These are phyloP conservation scores for Rutstroemia sydowiana DNA, from an alignment of 2,329 filamentous ascomycete species.

Conservation along the genomic window DNA sequence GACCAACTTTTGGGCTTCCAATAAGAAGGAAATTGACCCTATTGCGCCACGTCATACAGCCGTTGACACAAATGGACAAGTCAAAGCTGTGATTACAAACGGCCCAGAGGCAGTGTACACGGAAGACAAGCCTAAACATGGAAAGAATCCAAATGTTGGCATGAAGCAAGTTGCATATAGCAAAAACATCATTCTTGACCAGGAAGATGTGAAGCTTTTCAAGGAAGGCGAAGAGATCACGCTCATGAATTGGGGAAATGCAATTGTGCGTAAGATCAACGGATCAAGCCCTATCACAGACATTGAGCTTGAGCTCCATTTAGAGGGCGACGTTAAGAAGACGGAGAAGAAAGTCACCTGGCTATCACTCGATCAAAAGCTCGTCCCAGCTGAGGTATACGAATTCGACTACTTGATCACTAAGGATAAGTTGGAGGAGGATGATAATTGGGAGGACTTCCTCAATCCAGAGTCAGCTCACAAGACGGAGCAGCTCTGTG, in stretches of 20 bases:
- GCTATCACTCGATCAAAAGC: slow-evolving; percentile 71
- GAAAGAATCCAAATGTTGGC: slow-evolving; percentile 80
- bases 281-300: slow-evolving; percentile 54
- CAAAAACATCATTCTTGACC: slow-evolving; percentile 70
- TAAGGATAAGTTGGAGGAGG: slow-evolving; percentile 88
- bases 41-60: slow-evolving; percentile 68
- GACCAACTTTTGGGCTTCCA: slow-evolving; percentile 61
- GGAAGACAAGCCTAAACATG: slow-evolving; percentile 78
- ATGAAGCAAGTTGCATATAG: slow-evolving; percentile 80
- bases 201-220: slow-evolving; percentile 77
- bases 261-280: slow-evolving; percentile 63
- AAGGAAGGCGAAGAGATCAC: slow-evolving; percentile 85
- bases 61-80: slow-evolving; percentile 61
- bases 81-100: slow-evolving; percentile 63
- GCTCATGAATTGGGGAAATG: slow-evolving; percentile 94
- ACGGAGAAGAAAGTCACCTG: slow-evolving; percentile 97
- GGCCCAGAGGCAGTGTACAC: slow-evolving; percentile 53
- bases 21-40: slow-evolving; percentile 80
- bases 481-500: slow-evolving; percentile 67
- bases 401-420: slow-evolving; percentile 94
- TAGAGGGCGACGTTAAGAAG: slow-evolving; percentile 87
- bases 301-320: slow-evolving; percentile 78
- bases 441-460: slow-evolving; percentile 78
- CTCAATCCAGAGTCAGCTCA: slow-evolving; percentile 67
- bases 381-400: slow-evolving; percentile 78